These are phyloP conservation scores for Amanita phalloides DNA, from an alignment of 768 basidiomycete genomes.

Conservation along the genomic window DNA sequence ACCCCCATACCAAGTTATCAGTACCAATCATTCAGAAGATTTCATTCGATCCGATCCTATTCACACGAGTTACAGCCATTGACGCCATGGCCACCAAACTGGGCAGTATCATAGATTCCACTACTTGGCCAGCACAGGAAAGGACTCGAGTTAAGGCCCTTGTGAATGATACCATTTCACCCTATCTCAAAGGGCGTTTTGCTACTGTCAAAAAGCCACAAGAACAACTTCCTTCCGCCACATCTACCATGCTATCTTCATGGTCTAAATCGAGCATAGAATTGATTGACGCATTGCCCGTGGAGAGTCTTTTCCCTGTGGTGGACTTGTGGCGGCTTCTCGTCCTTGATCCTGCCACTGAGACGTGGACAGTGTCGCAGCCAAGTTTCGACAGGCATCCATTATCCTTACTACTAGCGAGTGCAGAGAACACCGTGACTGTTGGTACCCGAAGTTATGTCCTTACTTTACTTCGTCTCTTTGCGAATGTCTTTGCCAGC, in stretches of 20 bases:
- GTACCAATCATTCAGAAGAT: conserved; percentile 52
- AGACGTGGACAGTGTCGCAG: conserved; percentile 34
- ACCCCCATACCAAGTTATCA: conserved; percentile 55
- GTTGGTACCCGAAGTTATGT: conserved; percentile 37
- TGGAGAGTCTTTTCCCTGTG: conserved; percentile 63
- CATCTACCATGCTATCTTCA: conserved; percentile 26
- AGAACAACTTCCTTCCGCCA: conserved; percentile 17
- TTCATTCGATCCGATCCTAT: conserved; percentile 68
- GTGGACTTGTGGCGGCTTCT: conserved; percentile 79
- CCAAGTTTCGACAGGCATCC: conserved; percentile 23
- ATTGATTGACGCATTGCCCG: conserved; percentile 34
- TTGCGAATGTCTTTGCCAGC: conserved; percentile 57
- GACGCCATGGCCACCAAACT: conserved; percentile 58
- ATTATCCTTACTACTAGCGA: conserved; percentile 33
- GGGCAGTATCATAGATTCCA: conserved; percentile 44
- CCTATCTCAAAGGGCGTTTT: conserved; percentile 58
- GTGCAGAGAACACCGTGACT: conserved; percentile 26
- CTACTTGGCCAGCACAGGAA: conserved; percentile 22
- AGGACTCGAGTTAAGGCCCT: conserved; percentile 36
- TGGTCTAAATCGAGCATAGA: conserved; percentile 39
- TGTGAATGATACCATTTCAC: conserved; percentile 37
- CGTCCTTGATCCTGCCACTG: conserved; percentile 50
- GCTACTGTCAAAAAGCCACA: conserved; percentile 14
- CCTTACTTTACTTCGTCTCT: conserved; percentile 56
- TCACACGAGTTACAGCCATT: conserved; percentile 57